These are phyloP conservation scores for Calonectria hongkongensis DNA, from an alignment of 2,329 filamentous ascomycete genomes.

Conservation along the genomic window DNA sequence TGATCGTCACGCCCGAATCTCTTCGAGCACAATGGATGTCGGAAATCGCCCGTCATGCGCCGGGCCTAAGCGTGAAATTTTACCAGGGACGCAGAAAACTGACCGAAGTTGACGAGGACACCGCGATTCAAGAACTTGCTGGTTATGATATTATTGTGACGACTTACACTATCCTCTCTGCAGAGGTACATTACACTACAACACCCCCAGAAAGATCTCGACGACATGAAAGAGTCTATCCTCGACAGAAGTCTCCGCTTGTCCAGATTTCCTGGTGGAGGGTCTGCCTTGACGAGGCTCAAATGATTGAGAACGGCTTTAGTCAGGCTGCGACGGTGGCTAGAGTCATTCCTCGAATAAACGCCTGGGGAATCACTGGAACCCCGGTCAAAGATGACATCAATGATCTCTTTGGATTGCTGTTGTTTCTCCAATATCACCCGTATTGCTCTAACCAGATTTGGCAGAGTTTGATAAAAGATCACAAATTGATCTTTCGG, in stretches of 20 bases:
- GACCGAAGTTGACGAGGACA: slow-evolving; percentile 59
- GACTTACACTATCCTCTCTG: slow-evolving; percentile 82
- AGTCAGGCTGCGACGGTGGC: slow-evolving; percentile 89
- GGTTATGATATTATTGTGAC: slow-evolving; percentile 77
- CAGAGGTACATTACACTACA: slow-evolving; percentile 86
- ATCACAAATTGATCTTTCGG: slow-evolving; percentile 79
- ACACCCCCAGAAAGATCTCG: slow-evolving; percentile 81
- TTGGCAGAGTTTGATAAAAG: slow-evolving; percentile 80
- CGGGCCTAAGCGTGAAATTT: slow-evolving; percentile 71
- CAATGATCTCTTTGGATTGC: slow-evolving; percentile 84
- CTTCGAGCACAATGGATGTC: slow-evolving; percentile 77
- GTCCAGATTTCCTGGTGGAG: slow-evolving; percentile 92
- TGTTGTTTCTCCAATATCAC: slow-evolving; percentile 87
- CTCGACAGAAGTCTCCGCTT: slow-evolving; percentile 83
- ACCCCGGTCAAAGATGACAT: slow-evolving; percentile 91
- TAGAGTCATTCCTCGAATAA: slow-evolving; percentile 85
- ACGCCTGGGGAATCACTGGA: slow-evolving; percentile 92
- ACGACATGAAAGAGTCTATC: slow-evolving; percentile 79
- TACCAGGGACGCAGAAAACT: slow-evolving; percentile 71
- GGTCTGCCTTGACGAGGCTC: slow-evolving; percentile 85
- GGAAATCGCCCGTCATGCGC: slow-evolving; percentile 76
- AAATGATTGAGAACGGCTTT: slow-evolving; percentile 94
- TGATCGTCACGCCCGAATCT: slow-evolving; percentile 77
- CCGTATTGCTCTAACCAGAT: slow-evolving; percentile 80
- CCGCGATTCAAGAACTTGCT: slow-evolving; percentile 67